phyloP scores from a whole-genome alignment of 352 stramenopile genomes.

The Peronospora farinosa region DNA sequence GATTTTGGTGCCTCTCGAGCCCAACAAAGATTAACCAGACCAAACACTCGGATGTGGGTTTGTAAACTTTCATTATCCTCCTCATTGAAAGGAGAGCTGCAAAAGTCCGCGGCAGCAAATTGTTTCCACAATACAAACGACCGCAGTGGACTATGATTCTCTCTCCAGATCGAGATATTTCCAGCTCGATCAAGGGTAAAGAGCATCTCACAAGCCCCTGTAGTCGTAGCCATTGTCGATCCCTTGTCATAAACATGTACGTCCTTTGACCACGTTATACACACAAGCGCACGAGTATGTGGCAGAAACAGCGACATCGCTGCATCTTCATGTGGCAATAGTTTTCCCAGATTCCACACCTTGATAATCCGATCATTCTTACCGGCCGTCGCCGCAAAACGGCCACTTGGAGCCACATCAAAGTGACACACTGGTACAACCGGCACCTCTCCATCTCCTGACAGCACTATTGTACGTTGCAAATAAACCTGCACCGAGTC shows the following conservation, averaged over 20 bases:
- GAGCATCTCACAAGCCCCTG: constrained; percentile 52
- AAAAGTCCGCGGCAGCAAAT: constrained; percentile 40
- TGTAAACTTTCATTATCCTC: constrained; percentile 6
- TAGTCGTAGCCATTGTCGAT: constrained; percentile 15
- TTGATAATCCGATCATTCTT: constrained; percentile 67
- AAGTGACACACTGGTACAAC: constrained; percentile 41
- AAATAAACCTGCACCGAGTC: constrained; percentile 75
- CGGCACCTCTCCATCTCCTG: constrained; percentile 12
- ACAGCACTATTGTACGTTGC: constrained; percentile 57
- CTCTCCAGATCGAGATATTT: constrained; percentile 70
- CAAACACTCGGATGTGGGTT: constrained; percentile 23
- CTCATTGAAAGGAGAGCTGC: constrained; percentile 9
- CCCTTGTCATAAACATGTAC: constrained; percentile 45
- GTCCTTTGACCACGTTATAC: constrained; percentile 49
- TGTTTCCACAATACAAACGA: constrained; percentile 72
- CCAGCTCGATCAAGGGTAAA: constrained; percentile 61
- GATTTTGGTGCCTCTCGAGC: constrained; percentile 20
- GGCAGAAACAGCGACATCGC: constrained; percentile 58
- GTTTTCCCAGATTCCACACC: constrained; percentile 50
- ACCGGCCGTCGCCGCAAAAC: constrained; percentile 54
- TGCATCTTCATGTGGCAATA: constrained; percentile 42
- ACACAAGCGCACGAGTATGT: constrained; percentile 51
- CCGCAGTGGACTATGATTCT: constrained; percentile 40
- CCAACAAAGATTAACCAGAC: constrained; percentile 38
- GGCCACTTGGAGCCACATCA: constrained; percentile 51